These are phyloP conservation scores for Lichtheimia ramosa DNA, from an alignment of 371 early-diverging fungal genomes.

Conservation along the genomic window DNA sequence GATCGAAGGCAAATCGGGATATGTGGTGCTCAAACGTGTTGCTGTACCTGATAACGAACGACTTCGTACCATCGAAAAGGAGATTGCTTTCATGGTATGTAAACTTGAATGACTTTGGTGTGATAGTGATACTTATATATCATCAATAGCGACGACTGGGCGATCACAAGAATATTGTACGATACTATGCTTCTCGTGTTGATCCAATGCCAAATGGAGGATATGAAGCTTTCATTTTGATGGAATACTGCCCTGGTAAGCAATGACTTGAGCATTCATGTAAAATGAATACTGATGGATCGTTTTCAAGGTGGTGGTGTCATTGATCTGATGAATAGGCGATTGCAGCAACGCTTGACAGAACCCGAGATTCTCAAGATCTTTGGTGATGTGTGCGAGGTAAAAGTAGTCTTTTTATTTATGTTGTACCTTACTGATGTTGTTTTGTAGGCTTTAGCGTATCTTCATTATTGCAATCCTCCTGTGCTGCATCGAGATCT, in stretches of 20 bases:
- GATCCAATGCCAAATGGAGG: slow-evolving; percentile 63
- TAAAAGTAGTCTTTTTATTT: slow-evolving; percentile 15
- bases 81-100: slow-evolving; percentile 77
- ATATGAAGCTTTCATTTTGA: slow-evolving; percentile 80
- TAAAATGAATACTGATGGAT: background rate
- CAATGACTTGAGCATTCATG: background rate
- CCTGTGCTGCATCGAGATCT: slow-evolving; percentile 85
- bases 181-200: slow-evolving; percentile 74
- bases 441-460: slow-evolving; percentile 74
- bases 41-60: slow-evolving; percentile 71
- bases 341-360: slow-evolving; percentile 68
- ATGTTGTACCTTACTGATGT: background rate
- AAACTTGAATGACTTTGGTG: background rate
- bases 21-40: slow-evolving; percentile 78
- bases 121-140: background rate
- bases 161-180: slow-evolving; percentile 83
- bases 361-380: slow-evolving; percentile 85
- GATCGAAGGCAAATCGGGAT: slow-evolving; percentile 49
- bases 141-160: slow-evolving; percentile 61
- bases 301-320: slow-evolving; percentile 68
- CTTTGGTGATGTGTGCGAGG: slow-evolving; percentile 82
- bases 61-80: slow-evolving; percentile 65
- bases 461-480: slow-evolving; percentile 80
- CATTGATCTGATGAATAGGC: slow-evolving; percentile 85
- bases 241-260: slow-evolving; percentile 88